Evolutionary conservation across 805 yeast species (phyloP).

Genomic region (Saccharomycopsis guyanensis): DNA sequence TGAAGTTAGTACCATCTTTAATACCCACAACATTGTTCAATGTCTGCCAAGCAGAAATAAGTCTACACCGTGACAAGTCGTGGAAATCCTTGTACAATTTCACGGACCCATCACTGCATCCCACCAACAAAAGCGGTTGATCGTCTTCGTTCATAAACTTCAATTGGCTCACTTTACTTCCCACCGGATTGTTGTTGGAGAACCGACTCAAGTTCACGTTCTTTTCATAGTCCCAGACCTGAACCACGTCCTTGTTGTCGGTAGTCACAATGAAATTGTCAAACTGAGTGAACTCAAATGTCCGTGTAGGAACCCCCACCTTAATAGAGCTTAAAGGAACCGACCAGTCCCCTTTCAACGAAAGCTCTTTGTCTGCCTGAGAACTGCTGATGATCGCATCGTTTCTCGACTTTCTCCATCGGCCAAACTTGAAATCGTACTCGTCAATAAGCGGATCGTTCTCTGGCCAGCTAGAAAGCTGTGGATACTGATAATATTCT

Average conservation of each 20-base stretch:
- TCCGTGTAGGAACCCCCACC: slow-evolving; percentile 72
- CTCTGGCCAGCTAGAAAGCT: slow-evolving; percentile 27
- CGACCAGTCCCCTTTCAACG: slow-evolving; percentile 83
- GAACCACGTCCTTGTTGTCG: slow-evolving; percentile 76
- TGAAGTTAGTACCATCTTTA: slow-evolving; percentile 72
- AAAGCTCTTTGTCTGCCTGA: slow-evolving; percentile 79
- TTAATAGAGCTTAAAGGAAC: slow-evolving; percentile 49
- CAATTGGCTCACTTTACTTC: slow-evolving; percentile 81
- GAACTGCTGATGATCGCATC: slow-evolving; percentile 82
- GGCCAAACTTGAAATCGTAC: slow-evolving; percentile 17
- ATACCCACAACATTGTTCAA: slow-evolving; percentile 77
- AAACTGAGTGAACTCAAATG: slow-evolving; percentile 80
- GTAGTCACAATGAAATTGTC: slow-evolving; percentile 74
- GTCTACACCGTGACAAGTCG: slow-evolving; percentile 42
- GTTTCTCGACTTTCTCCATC: slow-evolving; percentile 85
- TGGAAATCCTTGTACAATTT: slow-evolving; percentile 76
- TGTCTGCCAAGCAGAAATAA: slow-evolving; percentile 89
- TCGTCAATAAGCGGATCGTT: slow-evolving; percentile 19
- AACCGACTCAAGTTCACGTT: slow-evolving; percentile 56
- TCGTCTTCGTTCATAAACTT: slow-evolving; percentile 91
- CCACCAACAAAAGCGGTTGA: slow-evolving; percentile 72
- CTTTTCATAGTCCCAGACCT: slow-evolving; percentile 83
- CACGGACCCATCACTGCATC: slow-evolving; percentile 92
- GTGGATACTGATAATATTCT: slow-evolving; percentile 96
- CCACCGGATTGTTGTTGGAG: slow-evolving; percentile 77